phyloP scores from a whole-genome alignment of 2,329 filamentous ascomycete species.

The Trichoderma semiorbis region DNA sequence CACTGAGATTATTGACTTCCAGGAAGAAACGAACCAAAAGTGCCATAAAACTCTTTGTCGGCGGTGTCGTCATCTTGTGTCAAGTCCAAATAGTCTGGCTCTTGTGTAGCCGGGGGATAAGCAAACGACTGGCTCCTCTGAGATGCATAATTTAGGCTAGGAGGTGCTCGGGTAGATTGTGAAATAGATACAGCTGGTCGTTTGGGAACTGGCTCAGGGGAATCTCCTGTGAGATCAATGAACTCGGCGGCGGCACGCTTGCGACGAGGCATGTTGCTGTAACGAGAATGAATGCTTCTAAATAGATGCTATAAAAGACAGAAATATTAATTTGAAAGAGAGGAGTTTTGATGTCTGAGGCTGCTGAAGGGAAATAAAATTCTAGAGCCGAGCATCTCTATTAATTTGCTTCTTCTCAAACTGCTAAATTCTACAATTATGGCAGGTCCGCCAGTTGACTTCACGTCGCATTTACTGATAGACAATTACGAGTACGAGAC shows the following conservation, averaged over 20 bases:
- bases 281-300: background rate
- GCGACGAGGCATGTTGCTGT: slow-evolving; percentile 16
- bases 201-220: slow-evolving; percentile 27
- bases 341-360: background rate
- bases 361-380: background rate
- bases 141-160: slow-evolving; percentile 19
- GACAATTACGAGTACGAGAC: background rate
- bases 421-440: background rate
- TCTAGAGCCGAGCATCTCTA: background rate
- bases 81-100: slow-evolving; percentile 41
- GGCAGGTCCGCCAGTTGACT: background rate
- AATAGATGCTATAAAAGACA: too few species aligned
- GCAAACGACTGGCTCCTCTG: background rate
- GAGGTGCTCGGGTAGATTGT: slow-evolving; percentile 1
- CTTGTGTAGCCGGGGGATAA: slow-evolving; percentile 22
- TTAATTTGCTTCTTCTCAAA: background rate
- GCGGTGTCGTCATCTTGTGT: slow-evolving; percentile 45
- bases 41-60: slow-evolving; percentile 46
- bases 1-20: too few species aligned
- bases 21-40: slow-evolving; percentile 34
- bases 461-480: background rate
- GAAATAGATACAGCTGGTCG: slow-evolving; percentile 25
- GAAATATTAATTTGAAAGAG: background rate
- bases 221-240: slow-evolving; percentile 43
- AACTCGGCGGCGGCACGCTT: slow-evolving; percentile 37